Base-by-base conservation (phyloP, 2,329 filamentous ascomycete species). In the Mycogone perniciosa region DNA sequence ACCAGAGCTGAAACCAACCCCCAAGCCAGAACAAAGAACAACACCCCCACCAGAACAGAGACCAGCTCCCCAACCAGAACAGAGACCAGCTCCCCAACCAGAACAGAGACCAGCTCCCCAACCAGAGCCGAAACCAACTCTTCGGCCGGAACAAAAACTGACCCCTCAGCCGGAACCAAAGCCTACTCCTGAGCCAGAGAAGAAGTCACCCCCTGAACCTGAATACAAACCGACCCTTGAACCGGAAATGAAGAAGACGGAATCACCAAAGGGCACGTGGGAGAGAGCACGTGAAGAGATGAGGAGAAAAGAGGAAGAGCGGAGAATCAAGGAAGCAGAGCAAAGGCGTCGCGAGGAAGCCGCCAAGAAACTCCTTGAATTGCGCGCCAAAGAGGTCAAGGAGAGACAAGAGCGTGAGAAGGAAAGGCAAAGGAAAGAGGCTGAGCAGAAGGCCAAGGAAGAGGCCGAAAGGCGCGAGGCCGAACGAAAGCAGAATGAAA, bases 281-380 rank as follows among this genome's bases (percentile, higher is more conserved):
- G 83, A 87, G 58, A 85, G 81, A 63, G 84, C 83, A 4, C 74
- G 84, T 48, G 84, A 88, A 60, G 84, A 87, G 57, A 85, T 79
- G 20, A 73, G 79, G 40, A 77, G 73, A 52, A 76, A 77, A 50
- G 83, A 85, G 57, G 82, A 84, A 56, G 81, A 86, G 56, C 80
- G 81, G 8, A 84, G 76, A 60, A 71, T 71, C 2, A 77, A 74
- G 55, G 80, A 83, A 56, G 81, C 79, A 3, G 82, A 86, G 55
- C 76, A 79, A 55, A 80, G 80, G 56, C 73, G 76, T 55, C 76
- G 75, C 38, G 79, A 82, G 33, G 79, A 81, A n/a, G 68, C 76
- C 3, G 71, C 76, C 34, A 75, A 70, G 51, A 69, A 74, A 48
- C 62, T 82, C 2, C 76, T 71, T 31, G 79, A 83, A 56, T 65